Base-by-base conservation (phyloP, 169 alveolate species). In the Blepharisma undulans region DNA sequence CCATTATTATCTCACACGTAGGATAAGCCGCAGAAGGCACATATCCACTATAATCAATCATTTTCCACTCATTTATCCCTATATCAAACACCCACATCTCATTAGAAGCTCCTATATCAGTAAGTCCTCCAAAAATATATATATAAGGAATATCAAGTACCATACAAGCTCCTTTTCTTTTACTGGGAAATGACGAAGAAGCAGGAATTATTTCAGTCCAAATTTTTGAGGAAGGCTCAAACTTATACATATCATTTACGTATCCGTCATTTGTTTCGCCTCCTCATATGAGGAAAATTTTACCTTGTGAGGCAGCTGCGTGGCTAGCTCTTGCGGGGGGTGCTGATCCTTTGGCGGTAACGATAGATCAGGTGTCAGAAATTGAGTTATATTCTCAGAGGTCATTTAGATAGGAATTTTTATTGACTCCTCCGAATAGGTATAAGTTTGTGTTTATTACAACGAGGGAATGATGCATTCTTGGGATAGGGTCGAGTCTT, bases 81-180 rank as follows among this genome's bases (percentile, higher is more conserved):
- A 10, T 27, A 36, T 86, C 91, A 86, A 22, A 86, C 10, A 10
- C 25, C 85, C 91, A 86, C 8, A 86, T 21, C 7, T 86, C 91
- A 16, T 19, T 34, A 14, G 30, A 21, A 10, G 29, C 12, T 10
- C 91, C 91, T 86, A 19, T 12, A 19, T 21, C n/a, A 72, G 22
- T 22, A 19, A 16, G 16, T 33, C 91, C 91, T 21, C 91, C 91
- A 66, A 22, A 60, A 21, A 86, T 29, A 30, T 18, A 12, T 2
- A 86, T 86, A 72, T 22, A 22, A 72, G 91, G 80, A 6, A 71
- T 21, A 22, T 60, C 6, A 25, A 86, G 7, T 12, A 7, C 36
- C 80, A 86, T 27, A 29, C 91, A 86, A 8, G 91, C 80, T 66
- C 84, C 80, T 12, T 8, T 22, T 25, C 84, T 86, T 1, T 19